phyloP scores from a whole-genome alignment of 2,329 filamentous ascomycete species.

The Aspergillus novoparasiticus region DNA sequence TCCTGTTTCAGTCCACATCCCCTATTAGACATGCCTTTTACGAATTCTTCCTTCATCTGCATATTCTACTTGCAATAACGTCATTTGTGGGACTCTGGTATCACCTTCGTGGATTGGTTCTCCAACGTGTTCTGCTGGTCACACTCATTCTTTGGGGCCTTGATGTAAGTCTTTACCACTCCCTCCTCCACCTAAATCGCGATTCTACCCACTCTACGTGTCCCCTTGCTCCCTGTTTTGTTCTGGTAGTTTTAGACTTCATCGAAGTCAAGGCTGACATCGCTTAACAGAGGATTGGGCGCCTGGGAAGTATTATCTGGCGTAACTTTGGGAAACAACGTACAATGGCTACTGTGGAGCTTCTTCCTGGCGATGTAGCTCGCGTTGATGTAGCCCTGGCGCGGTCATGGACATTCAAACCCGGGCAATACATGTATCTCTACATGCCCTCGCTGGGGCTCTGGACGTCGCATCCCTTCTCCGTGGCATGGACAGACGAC shows the following conservation, averaged over 20 bases:
- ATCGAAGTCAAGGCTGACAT: conserved; percentile 23
- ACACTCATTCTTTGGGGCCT: conserved; percentile 38
- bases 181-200: neutral
- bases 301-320: conserved; percentile 52
- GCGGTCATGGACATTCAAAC: conserved; percentile 34
- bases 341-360: conserved; percentile 57
- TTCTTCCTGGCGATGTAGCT: conserved; percentile 58
- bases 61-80: conserved; percentile 43
- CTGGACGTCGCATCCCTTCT: conserved; percentile 49
- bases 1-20: conserved; percentile 45
- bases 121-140: conserved; percentile 33
- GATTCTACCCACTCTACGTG: too few species aligned
- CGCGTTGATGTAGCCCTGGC: conserved; percentile 43
- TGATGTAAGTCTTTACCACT: conserved; percentile 28
- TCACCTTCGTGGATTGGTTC: conserved; percentile 32
- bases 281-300: conserved; percentile 42
- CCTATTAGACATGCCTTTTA: conserved; percentile 48
- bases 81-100: conserved; percentile 44
- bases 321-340: conserved; percentile 52
- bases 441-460: conserved; percentile 53
- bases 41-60: conserved; percentile 47
- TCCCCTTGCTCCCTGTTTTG: neutral
- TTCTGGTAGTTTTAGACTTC: neutral
- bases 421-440: conserved; percentile 59
- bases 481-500: conserved; percentile 41